Conservation (phyloP, 345 rosid genomes). For the rapeseed (Brassica napus) region Da-Ae NC_063447.1:26961501-26962000, state of each 20-base stretch:
- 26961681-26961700: slow-evolving; percentile 53
- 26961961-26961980: too few relatives aligned
- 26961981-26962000: too few relatives aligned
- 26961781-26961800: slow-evolving; percentile 34
- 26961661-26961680: slow-evolving; percentile 49
- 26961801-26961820: slow-evolving; percentile 73
- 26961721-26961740: slow-evolving; percentile 69
- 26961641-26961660: slow-evolving; percentile 57
- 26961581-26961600: slow-evolving; percentile 87
- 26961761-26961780: slow-evolving; percentile 60
- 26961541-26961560: slow-evolving; percentile 70
- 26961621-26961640: slow-evolving; percentile 60
- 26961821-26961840: slow-evolving; percentile 45
- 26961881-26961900: neutral
- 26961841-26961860: slow-evolving; percentile 84
- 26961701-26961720: slow-evolving; percentile 45
- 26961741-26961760: slow-evolving; percentile 56
- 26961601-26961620: slow-evolving; percentile 53
- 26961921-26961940: too few relatives aligned
- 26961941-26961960: too few relatives aligned
- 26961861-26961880: slow-evolving; percentile 51
- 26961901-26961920: too few relatives aligned
- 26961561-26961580: slow-evolving; percentile 70
- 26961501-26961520: slow-evolving; percentile 20
- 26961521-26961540: slow-evolving; percentile 48